Percentiles rank a stretch among this genome's conserved stretches.
Conservation (phyloP, 768 basidiomycete genomes). For the Dioszegia hungarica region DNA sequence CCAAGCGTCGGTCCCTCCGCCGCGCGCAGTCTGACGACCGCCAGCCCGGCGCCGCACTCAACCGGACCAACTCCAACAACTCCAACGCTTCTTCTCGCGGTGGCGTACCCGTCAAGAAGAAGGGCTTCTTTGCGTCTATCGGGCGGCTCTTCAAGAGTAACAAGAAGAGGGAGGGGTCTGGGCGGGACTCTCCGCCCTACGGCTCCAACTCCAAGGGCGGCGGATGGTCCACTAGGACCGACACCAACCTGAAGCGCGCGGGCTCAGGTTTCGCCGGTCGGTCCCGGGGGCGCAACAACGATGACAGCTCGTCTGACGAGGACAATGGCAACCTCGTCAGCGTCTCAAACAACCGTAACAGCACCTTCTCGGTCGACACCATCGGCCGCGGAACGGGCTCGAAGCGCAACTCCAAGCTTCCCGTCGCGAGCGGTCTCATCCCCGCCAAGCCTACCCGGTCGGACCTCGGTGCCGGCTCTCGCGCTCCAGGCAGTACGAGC, state of each 20-base stretch:
- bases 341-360: slow-evolving; percentile 41
- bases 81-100: slow-evolving; percentile 39
- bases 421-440: slow-evolving; percentile 41
- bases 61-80: slow-evolving; percentile 27
- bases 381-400: slow-evolving; percentile 15
- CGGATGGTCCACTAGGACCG: slow-evolving; percentile 46
- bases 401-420: slow-evolving; percentile 33
- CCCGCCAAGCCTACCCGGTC: slow-evolving; percentile 34
- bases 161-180: slow-evolving; percentile 19
- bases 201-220: slow-evolving; percentile 15
- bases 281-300: slow-evolving; percentile 21
- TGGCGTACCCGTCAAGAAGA: slow-evolving; percentile 35
- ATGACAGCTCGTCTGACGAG: slow-evolving; percentile 37
- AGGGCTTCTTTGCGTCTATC: slow-evolving; percentile 45
- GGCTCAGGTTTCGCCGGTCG: slow-evolving; percentile 15
- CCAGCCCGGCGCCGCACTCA: background rate
- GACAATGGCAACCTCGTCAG: slow-evolving; percentile 36
- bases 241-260: slow-evolving; percentile 39
- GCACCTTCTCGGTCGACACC: slow-evolving; percentile 41
- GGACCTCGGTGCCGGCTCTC: slow-evolving; percentile 30
- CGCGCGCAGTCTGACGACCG: slow-evolving; percentile 36
- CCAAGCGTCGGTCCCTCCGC: slow-evolving; percentile 29
- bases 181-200: slow-evolving; percentile 43
- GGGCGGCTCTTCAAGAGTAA: slow-evolving; percentile 42
- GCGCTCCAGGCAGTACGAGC: slow-evolving; percentile 28